These are phyloP conservation scores for Comarum palustre DNA, from an alignment of 306 rosid genomes.

Conservation along the genomic window DNA sequence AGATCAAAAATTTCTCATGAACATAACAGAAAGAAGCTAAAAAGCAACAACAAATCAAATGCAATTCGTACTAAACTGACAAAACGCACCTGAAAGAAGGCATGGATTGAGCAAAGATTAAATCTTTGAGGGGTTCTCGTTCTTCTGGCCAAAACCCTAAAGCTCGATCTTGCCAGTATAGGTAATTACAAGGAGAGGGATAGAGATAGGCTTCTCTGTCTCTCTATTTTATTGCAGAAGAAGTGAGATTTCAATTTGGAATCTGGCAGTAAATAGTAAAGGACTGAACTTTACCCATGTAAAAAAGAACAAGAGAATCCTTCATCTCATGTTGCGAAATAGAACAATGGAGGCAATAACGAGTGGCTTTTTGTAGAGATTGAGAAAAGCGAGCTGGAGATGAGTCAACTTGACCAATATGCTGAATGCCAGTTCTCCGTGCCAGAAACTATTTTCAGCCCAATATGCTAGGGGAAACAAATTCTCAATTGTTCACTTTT, in stretches of 20 bases:
- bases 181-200: neutral
- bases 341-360: neutral
- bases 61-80: neutral
- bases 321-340: neutral
- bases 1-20: neutral
- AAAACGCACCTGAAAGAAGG: slow-evolving; percentile 20
- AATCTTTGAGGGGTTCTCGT: slow-evolving; percentile 3
- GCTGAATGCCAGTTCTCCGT: neutral
- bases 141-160: neutral
- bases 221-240: neutral
- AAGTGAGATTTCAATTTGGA: slow-evolving; percentile 31
- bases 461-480: too few species aligned
- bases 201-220: neutral
- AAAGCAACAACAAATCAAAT: neutral
- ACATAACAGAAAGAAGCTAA: neutral
- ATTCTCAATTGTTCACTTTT: too few species aligned
- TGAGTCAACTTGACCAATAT: neutral
- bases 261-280: slow-evolving; percentile 15
- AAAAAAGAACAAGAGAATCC: neutral
- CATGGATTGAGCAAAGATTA: neutral
- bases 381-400: neutral
- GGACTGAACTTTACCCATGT: neutral
- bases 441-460: neutral
- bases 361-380: neutral
- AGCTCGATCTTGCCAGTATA: neutral